These are phyloP conservation scores for Xylariales sp. DNA, from an alignment of 2,329 filamentous ascomycete species.

Conservation along the genomic window DNA sequence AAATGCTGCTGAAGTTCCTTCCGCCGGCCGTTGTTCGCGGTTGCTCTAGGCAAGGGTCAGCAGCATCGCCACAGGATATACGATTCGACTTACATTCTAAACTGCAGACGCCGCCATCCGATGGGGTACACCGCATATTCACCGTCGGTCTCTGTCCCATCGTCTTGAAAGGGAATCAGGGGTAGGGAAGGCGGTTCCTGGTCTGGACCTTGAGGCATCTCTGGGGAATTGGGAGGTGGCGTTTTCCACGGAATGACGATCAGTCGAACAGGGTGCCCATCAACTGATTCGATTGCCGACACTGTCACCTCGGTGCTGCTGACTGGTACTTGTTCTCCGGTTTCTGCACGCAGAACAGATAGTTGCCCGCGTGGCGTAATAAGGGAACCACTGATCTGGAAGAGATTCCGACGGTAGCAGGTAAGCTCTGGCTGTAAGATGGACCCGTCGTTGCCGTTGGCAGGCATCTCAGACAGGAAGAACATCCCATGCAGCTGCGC, in stretches of 20 bases:
- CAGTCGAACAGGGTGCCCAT: constrained; percentile 85
- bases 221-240: constrained; percentile 72
- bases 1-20: constrained; percentile 98
- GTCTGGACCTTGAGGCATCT: constrained; percentile 61
- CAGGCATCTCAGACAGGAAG: constrained; percentile 76
- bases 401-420: constrained; percentile 92
- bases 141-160: constrained; percentile 57
- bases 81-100: constrained; percentile 59
- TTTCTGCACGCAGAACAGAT: constrained; percentile 71
- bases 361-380: constrained; percentile 73
- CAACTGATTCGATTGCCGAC: constrained; percentile 90
- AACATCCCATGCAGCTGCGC: constrained; percentile 87
- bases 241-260: constrained; percentile 99
- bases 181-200: constrained; percentile 84
- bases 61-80: constrained; percentile 5
- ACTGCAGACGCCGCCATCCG: constrained; percentile 89
- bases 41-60: constrained; percentile 54
- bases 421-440: constrained; percentile 76
- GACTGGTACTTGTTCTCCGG: constrained; percentile 79
- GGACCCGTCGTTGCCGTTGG: constrained; percentile 53
- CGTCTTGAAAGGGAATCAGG: constrained; percentile 62
- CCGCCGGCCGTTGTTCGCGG: constrained; percentile 89
- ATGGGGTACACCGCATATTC: constrained; percentile 90
- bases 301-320: constrained; percentile 80
- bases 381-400: constrained; percentile 89